Evolutionary conservation across 2,329 filamentous ascomycete genomes (phyloP), one percentile per base, ranked within the genome.

Genomic region (Venturia asperata): DNA sequence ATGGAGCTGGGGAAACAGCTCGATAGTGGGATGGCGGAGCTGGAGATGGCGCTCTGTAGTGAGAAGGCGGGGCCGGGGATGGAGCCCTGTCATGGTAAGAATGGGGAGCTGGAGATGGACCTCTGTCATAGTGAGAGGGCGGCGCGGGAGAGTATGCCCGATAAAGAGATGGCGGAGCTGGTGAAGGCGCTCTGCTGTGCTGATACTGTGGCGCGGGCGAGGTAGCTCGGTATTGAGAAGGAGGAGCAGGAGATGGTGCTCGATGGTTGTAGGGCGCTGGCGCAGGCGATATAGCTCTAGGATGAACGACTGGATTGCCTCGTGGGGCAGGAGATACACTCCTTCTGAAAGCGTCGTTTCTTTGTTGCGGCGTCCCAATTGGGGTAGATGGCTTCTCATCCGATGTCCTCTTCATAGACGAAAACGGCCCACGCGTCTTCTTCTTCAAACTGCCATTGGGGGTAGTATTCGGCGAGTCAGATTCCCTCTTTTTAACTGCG

Each of bases 381-480:
- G 64, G 52, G 34, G 43, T 39, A 27, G 34, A n/a, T 27, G 7
- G 61, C 52, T 56, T 62, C 60, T 67, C 66, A 21, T 60, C 56
- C 21, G 65, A 56, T 34, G 65, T 17, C 24, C 66, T 52, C 49
- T 67, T 67, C 80, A 82, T 82, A 60, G 79, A 80, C 61, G 79
- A 79, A 67, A 79, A 82, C 21, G 80, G 79, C 66, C 75, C 74
- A 67, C 74, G 76, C 60, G 69, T 66, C 67, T 72, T 74, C 60
- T 70, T 66, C 67, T 72, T 74, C 61, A 74, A 68, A 55, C 73
- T 76, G 49, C 73, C 74, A 65, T 45, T 67, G 10, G 60, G 65
- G 30, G 19, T 66, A 52, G 67, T 67, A 3, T 66, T 71, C 69
- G 71, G 74, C 62, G 74, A 65, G 34, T 70, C 69, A 45, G 73